Base-by-base conservation (phyloP, 2,329 filamentous ascomycete genomes). In the Exophiala spinifera region DNA sequence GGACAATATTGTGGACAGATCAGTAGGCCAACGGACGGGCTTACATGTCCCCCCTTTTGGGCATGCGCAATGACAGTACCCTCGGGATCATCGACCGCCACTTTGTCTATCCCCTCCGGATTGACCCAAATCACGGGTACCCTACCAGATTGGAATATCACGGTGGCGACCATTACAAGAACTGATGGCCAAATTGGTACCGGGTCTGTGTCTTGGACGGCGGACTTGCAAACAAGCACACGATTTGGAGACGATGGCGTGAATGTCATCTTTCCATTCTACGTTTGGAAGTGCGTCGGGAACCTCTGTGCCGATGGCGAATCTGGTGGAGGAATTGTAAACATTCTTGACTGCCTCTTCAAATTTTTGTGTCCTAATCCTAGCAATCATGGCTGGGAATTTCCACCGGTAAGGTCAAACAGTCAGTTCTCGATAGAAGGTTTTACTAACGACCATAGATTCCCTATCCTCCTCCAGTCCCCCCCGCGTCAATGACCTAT, bases 1-100 rank as follows among this genome's bases (percentile, higher is more conserved):
- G 51, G 49, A 45, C 19, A 34, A 2, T 8, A 37, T 5, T 54
- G 51, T 23, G 33, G 17, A 5, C 19, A 19, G 11, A 25, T 37
- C n/a, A 39, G 4, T 20, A 39, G 17, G 17, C 51, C 51, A n/a
- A 37, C 46, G 10, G 14, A 19, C 11, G 46, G 51, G 3, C 34
- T 39, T 14, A 49, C 17, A 8, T 54, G 51, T 54, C 46, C 28
- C 14, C 46, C 49, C 23, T 45, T 40, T 11, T 54, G 51, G 51
- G 33, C 37, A 15, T 54, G 51, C 20, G 20, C 28, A 10, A 47
- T 54, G 36, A 50, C 47, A 28, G 23, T 39, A 33, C 33, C 25
- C 20, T 31, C 17, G 23, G 42, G 42, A 25, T 14, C 19, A 10
- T 23, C 42, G 19, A 44, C 19, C n/a, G 42, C 42, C n/a, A 25